Percentiles rank a stretch among this genome's conserved stretches.
Evolutionary conservation across 441 rosid species (phyloP).

Genomic region (Populus trichocarpa): DNA sequence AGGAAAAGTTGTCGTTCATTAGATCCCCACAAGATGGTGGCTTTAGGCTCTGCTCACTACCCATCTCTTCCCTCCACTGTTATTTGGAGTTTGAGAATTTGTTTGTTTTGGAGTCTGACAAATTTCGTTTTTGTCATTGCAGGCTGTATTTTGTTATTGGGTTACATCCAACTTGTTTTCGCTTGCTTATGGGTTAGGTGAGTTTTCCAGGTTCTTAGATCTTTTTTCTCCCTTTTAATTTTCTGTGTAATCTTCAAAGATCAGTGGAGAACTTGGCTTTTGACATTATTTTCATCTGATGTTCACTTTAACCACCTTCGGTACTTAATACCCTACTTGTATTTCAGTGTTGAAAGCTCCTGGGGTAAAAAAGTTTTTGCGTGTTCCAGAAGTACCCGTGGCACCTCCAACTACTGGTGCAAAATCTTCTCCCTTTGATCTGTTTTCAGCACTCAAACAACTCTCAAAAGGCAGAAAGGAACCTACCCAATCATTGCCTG

Average conservation of each 20-base stretch:
- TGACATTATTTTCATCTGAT: not conserved
- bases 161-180: not conserved
- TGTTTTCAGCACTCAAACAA: not conserved
- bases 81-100: not conserved
- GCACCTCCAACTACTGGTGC: not conserved
- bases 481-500: not conserved
- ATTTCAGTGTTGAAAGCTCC: not conserved
- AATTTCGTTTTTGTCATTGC: not conserved
- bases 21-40: not conserved
- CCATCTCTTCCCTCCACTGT: not conserved
- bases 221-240: not conserved
- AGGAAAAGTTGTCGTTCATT: not conserved
- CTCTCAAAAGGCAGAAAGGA: not conserved
- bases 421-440: not conserved
- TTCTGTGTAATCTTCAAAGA: not conserved
- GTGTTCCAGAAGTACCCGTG: not conserved
- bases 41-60: not conserved
- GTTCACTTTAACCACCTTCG: not conserved
- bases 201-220: not conserved
- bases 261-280: not conserved
- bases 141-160: not conserved
- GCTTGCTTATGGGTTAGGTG: not conserved
- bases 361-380: not conserved
- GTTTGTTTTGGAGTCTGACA: not conserved
- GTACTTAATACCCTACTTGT: not conserved